Evolutionary conservation across 2,329 filamentous ascomycete genomes (phyloP), one percentile per base, ranked within the genome.

Genomic region (Dryadomyces sulphureus): DNA sequence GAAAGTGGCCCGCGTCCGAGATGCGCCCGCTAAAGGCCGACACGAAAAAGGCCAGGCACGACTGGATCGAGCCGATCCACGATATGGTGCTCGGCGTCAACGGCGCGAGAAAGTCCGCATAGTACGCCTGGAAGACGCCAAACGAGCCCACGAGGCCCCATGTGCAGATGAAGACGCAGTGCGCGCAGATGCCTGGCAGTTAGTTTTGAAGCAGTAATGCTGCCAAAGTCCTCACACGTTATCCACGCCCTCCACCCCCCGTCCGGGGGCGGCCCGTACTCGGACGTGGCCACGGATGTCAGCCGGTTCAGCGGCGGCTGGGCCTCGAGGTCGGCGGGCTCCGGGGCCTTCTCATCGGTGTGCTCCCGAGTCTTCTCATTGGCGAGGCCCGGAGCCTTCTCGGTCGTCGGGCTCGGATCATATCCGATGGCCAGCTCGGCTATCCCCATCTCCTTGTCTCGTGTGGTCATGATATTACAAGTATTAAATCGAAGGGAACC

Each of bases 91-190:
- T 49, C 19, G 50, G 52, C 11, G 50, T 45, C 22, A 52, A 38
- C 1, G 45, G 45, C 3, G 24, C 35, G 5, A 53, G 43, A 22
- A 45, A 48, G 43, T 53, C 52, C 11, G 50, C 48, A 34, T 53
- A 53, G 47, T 51, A 54, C 1, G 51, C 45, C 47, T 54, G 51
- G 46, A 52, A 54, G 35, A 53, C 48, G 48, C 52, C 52, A 38
- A 54, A 54, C 12, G 52, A 53, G 38, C 51, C 51, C 41, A 52
- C 43, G 22, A 54, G 42, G 14, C 52, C 52, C 50, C 50, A 54
- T 1, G 51, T 51, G 47, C 50, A 50, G 36, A 43, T 35, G 20
- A 50, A 50, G 14, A 66, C 59, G 1, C 67, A 25, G 17, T 54
- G 52, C 0, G 49, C 39, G 34, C 41, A 38, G 21, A 50, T 9